Base-by-base conservation (phyloP, 2,329 filamentous ascomycete species). In the Aspergillus quadricinctus region DNA sequence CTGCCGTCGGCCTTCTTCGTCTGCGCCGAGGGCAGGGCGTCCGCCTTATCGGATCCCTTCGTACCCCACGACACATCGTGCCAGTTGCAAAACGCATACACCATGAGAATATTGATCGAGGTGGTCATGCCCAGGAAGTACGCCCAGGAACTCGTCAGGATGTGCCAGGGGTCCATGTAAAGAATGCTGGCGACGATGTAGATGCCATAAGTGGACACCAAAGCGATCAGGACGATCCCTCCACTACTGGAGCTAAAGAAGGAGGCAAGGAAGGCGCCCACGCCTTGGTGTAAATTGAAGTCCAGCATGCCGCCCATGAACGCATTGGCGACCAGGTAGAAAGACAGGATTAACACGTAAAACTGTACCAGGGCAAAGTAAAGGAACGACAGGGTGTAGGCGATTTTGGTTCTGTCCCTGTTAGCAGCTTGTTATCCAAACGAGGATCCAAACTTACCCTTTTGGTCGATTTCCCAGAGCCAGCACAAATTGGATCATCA, bases 61-160 rank as follows among this genome's bases (percentile, higher is more conserved):
- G 94, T 99, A 84, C 94, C 94, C 94, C 94, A 99, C 14, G 94
- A 97, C 52, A 99, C 94, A 80, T 99, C 94, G 78, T 99, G 94
- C 94, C 93, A 97, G 80, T 99, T 99, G 86, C 92, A 95, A 84
- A 97, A 99, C 58, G 94, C 92, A 78, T 99, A 99, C 54, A 99
- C 92, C 84, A 96, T 97, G 70, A 99, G 88, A 65, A 99, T 95
- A 82, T 99, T 99, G 86, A 97, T 93, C 79, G 97, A 99, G 17
- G 92, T 95, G 11, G 93, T 96, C 84, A 94, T 94, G 71, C 97
- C 85, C 56, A 96, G 78, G 67, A 97, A 81, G 74, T 99, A 99
- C 71, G 90, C 86, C 17, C 89, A 89, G 85, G 96, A 99, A 3
- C 93, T 97, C 72, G 94, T 94, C 81, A 99, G 96, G 93, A 99